These are phyloP conservation scores for Cicer yamashitae DNA, from an alignment of 306 rosid genomes.

Conservation along the genomic window DNA sequence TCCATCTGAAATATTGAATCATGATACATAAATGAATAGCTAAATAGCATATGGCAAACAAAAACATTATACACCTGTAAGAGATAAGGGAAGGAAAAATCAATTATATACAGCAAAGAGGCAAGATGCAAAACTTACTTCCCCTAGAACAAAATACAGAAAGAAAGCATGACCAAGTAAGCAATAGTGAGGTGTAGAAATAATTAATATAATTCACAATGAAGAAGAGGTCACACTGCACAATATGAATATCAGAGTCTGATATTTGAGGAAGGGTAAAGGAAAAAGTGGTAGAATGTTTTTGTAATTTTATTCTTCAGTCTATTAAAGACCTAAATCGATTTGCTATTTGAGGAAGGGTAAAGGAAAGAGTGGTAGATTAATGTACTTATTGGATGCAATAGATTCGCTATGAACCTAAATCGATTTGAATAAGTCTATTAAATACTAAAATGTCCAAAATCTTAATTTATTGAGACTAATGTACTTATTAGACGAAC, in stretches of 20 bases:
- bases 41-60: not conserved
- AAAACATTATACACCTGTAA: constrained; percentile 56
- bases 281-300: too few species aligned
- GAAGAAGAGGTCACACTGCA: constrained; percentile 29
- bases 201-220: constrained; percentile 16
- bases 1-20: not conserved
- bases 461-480: too few species aligned
- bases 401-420: too few species aligned
- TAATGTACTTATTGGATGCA: too few species aligned
- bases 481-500: too few species aligned
- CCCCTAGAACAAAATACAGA: constrained; percentile 58
- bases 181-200: not conserved
- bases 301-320: too few species aligned
- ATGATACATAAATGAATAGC: not conserved
- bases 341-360: too few species aligned
- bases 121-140: constrained; percentile 94
- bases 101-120: constrained; percentile 86
- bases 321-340: too few species aligned
- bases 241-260: not conserved
- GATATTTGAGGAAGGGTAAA: not conserved
- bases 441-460: too few species aligned
- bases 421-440: too few species aligned
- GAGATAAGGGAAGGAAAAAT: constrained; percentile 86
- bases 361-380: too few species aligned
- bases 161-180: constrained; percentile 50